Conservation (phyloP, 352 stramenopile genomes). For the Thalassiosira allenii region DNA sequence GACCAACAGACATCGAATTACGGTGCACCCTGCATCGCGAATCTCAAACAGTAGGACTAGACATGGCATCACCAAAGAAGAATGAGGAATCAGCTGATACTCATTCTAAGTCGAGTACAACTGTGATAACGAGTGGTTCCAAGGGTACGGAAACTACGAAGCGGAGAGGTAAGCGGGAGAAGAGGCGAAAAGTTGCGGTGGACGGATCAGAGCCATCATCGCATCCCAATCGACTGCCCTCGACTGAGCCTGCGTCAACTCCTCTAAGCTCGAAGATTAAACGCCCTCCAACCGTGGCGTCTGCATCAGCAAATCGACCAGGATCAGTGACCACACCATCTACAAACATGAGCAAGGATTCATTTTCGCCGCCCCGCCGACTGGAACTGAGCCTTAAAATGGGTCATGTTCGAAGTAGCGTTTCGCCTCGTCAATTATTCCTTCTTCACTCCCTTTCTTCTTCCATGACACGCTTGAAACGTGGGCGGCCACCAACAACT, state of each 20-base stretch:
- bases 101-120: slow-evolving; percentile 16
- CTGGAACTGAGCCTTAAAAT: slow-evolving; percentile 49
- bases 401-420: slow-evolving; percentile 49
- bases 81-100: slow-evolving; percentile 1
- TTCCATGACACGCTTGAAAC: slow-evolving; percentile 66
- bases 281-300: too few species aligned
- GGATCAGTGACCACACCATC: background rate
- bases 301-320: too few species aligned
- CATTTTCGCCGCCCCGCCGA: slow-evolving; percentile 14
- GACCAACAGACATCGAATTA: slow-evolving; percentile 42
- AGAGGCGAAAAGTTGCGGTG: slow-evolving; percentile 27
- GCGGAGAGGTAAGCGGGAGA: slow-evolving; percentile 63
- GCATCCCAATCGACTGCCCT: too few species aligned
- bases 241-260: too few species aligned
- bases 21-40: slow-evolving; percentile 45
- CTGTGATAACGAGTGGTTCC: slow-evolving; percentile 24
- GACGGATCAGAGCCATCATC: too few species aligned
- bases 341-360: slow-evolving; percentile 10
- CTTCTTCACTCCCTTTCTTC: slow-evolving; percentile 67
- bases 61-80: slow-evolving; percentile 12
- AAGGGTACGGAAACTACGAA: slow-evolving; percentile 28
- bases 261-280: too few species aligned
- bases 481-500: slow-evolving; percentile 66
- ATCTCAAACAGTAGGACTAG: too few species aligned
- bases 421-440: slow-evolving; percentile 74